These are phyloP conservation scores for Oryza nivara DNA, from an alignment of 176 grass and related monocot species.

Conservation along the genomic window DNA sequence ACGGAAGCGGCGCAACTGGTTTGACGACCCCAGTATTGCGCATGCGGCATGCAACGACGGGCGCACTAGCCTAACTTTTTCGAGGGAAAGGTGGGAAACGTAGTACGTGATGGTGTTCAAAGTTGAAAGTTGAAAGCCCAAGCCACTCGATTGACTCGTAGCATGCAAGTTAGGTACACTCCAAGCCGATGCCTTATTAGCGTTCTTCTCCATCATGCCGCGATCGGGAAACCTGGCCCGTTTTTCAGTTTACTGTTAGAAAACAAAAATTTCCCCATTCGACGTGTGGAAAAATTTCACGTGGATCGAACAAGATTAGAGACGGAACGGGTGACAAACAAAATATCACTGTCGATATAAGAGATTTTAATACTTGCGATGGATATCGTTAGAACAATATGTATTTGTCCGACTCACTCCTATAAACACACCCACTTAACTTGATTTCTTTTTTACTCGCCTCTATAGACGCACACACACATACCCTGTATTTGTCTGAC, in stretches of 20 bases:
- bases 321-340: rapidly evolving
- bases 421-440: too few species aligned
- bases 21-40: neutral
- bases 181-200: neutral
- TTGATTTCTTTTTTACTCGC: too few species aligned
- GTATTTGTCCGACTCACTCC: too few species aligned
- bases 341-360: too few species aligned
- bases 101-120: neutral
- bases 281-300: neutral
- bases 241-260: neutral
- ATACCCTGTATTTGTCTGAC: rapidly evolving
- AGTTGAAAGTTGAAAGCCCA: neutral
- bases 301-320: neutral
- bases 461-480: too few species aligned
- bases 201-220: neutral
- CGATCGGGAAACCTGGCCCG: neutral
- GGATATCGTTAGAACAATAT: too few species aligned
- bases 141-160: constrained; percentile 44
- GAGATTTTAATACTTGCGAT: too few species aligned
- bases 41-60: too few species aligned
- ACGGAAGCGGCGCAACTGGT: neutral
- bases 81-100: neutral
- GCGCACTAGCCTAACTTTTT: constrained; percentile 24
- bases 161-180: constrained; percentile 23
- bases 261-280: too few species aligned